Conservation (phyloP, 2,329 filamentous ascomycete genomes). For the Myrmaecium sp. region DNA sequence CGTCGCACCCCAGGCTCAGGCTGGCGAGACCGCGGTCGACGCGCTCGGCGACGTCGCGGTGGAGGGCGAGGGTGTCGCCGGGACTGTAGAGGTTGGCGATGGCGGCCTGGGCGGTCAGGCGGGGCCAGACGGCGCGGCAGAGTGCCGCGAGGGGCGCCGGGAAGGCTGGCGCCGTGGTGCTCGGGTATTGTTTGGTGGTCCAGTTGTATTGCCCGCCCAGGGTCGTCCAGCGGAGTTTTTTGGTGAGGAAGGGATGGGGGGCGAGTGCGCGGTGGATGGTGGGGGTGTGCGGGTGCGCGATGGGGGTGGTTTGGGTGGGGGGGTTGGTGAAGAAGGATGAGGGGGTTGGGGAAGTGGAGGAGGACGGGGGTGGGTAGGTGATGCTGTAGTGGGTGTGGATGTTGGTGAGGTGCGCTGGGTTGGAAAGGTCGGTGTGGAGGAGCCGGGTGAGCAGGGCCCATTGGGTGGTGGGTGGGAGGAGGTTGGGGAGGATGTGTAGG, state of each 20-base stretch:
- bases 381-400: slow-evolving; percentile 69
- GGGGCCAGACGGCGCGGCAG: slow-evolving; percentile 54
- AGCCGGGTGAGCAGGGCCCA: slow-evolving; percentile 52
- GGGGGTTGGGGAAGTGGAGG: slow-evolving; percentile 13
- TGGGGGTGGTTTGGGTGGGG: slow-evolving; percentile 10
- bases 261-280: slow-evolving; percentile 57
- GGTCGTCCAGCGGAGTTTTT: slow-evolving; percentile 82
- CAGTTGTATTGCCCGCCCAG: slow-evolving; percentile 94
- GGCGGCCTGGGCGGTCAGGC: slow-evolving; percentile 67
- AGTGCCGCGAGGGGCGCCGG: slow-evolving; percentile 55
- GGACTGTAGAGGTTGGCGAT: slow-evolving; percentile 90
- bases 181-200: slow-evolving; percentile 71
- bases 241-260: slow-evolving; percentile 52
- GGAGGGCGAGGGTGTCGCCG: slow-evolving; percentile 78
- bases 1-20: slow-evolving; percentile 79
- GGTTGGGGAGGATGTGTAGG: slow-evolving; percentile 56
- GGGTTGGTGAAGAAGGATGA: slow-evolving; percentile 37
- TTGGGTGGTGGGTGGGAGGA: slow-evolving; percentile 57
- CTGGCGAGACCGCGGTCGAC: slow-evolving; percentile 65
- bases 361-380: slow-evolving; percentile 34
- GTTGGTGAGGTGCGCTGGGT: slow-evolving; percentile 67
- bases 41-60: slow-evolving; percentile 83
- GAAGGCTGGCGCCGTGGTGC: slow-evolving; percentile 50
- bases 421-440: slow-evolving; percentile 60
- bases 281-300: slow-evolving; percentile 46